phyloP scores from a whole-genome alignment of 2,329 filamentous ascomycete species.

The Leptographium galeiforme region DNA sequence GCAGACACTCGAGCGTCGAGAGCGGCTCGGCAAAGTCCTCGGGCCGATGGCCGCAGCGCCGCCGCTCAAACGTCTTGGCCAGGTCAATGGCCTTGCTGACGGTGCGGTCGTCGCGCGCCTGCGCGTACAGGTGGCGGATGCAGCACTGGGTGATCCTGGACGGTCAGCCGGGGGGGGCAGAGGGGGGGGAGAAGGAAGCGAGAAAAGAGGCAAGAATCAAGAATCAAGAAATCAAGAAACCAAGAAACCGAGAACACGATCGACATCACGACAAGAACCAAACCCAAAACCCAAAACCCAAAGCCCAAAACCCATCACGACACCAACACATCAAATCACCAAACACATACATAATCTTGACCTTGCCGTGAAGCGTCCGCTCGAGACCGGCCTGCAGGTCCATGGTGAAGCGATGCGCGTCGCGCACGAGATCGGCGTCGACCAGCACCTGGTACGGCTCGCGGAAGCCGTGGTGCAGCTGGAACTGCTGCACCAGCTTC shows the following conservation, averaged over 20 bases:
- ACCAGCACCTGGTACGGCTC: constrained; percentile 90
- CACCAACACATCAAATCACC: too few species aligned
- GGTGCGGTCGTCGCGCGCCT: constrained; percentile 1
- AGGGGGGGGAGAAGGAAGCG: constrained; percentile 8
- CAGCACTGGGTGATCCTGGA: constrained; percentile 12
- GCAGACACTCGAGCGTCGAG: constrained; percentile 55
- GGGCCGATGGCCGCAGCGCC: constrained; percentile 66
- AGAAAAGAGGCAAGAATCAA: not conserved
- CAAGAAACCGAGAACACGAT: not conserved
- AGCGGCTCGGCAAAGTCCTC: constrained; percentile 59
- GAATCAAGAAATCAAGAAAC: constrained; percentile 8
- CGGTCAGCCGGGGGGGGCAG: not conserved
- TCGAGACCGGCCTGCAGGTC: constrained; percentile 65
- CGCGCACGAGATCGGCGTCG: constrained; percentile 72
- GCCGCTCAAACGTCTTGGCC: constrained; percentile 59
- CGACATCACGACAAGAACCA: too few species aligned
- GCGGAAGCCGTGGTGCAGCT: constrained; percentile 76
- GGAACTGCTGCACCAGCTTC: constrained; percentile 91
- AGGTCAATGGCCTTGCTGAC: constrained; percentile 48
- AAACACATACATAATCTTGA: constrained; percentile 56
- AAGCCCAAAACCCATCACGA: too few species aligned
- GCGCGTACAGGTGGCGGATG: constrained; percentile 14
- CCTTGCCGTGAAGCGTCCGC: constrained; percentile 72
- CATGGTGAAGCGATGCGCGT: constrained; percentile 78
- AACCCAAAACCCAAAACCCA: too few species aligned